Conservation (phyloP, 176 grass and related monocot species). For the Rhynchospora breviuscula region DNA sequence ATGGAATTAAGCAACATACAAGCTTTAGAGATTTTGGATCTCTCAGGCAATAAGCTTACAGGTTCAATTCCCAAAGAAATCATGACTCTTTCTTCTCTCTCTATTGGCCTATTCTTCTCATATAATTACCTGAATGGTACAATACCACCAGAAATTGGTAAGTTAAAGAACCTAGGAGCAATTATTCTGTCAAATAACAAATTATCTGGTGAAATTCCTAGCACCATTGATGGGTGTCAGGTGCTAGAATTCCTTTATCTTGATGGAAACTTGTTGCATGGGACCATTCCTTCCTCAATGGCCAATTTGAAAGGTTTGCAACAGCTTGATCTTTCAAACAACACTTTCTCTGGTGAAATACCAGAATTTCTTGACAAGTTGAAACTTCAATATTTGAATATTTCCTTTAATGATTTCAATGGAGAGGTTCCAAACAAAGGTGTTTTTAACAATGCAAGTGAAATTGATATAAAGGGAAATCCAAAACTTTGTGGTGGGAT, state of each 20-base stretch:
- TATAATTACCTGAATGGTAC: conserved; percentile 16
- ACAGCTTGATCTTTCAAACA: conserved; percentile 21
- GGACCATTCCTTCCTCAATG: conserved; percentile 8
- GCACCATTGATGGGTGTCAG: conserved; percentile 6
- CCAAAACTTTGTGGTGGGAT: conserved; percentile 20
- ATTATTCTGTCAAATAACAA: no score
- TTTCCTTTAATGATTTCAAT: conserved; percentile 24
- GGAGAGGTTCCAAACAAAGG: conserved; percentile 22
- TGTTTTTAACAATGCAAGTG: conserved; percentile 12
- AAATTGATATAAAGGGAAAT: conserved; percentile 13
- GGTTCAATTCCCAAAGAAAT: conserved; percentile 20
- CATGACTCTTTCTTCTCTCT: conserved; percentile 5
- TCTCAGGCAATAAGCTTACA: not conserved
- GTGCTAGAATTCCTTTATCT: conserved; percentile 1
- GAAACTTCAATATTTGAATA: conserved; percentile 11
- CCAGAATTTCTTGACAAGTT: conserved; percentile 2
- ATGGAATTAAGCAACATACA: not conserved
- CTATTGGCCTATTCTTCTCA: conserved; percentile 10
- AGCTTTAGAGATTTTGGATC: not conserved
- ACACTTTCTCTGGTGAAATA: conserved; percentile 20
- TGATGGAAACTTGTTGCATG: conserved; percentile 20
- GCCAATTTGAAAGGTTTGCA: conserved; percentile 6
- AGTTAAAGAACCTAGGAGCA: not conserved
- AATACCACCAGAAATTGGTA: conserved; percentile 24
- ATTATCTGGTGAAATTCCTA: no score